Evolutionary conservation across 768 basidiomycete species (phyloP).

Genomic region (Tylopilus balloui): DNA sequence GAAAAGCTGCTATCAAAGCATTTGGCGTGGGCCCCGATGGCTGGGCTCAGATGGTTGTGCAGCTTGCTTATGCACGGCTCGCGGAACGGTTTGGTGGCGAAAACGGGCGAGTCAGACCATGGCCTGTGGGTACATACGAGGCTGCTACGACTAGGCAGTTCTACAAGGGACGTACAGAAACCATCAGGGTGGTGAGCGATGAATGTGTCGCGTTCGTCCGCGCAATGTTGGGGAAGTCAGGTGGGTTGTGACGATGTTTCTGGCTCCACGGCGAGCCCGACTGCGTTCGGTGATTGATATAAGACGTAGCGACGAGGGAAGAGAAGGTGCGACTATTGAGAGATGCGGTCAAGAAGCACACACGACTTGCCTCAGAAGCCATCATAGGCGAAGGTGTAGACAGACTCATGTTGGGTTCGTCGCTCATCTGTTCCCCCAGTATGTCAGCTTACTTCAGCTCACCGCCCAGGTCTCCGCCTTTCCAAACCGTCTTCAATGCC

Average conservation of each 20-base stretch:
- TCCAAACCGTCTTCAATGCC: slow-evolving; percentile 56
- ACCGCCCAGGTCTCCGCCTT: slow-evolving; percentile 61
- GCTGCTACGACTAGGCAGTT: slow-evolving; percentile 88
- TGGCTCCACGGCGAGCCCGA: not conserved
- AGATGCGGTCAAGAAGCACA: slow-evolving; percentile 61
- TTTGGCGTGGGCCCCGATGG: slow-evolving; percentile 91
- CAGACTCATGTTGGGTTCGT: slow-evolving; percentile 78
- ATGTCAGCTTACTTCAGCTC: not conserved
- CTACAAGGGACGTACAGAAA: slow-evolving; percentile 87
- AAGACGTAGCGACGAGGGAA: slow-evolving; percentile 26
- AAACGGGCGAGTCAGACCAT: slow-evolving; percentile 29
- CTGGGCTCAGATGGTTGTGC: slow-evolving; percentile 91
- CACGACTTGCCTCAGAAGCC: slow-evolving; percentile 58
- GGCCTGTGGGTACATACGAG: slow-evolving; percentile 85
- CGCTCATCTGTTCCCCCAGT: not conserved
- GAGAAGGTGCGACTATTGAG: slow-evolving; percentile 52
- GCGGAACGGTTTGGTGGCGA: slow-evolving; percentile 32
- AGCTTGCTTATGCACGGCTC: slow-evolving; percentile 81
- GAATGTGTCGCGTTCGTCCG: slow-evolving; percentile 76
- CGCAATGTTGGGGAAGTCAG: slow-evolving; percentile 59
- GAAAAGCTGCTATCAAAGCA: slow-evolving; percentile 80
- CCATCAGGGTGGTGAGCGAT: slow-evolving; percentile 77
- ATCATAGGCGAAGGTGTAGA: slow-evolving; percentile 76
- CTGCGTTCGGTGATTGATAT: not conserved
- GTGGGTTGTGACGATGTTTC: slow-evolving; percentile 15